Conservation (phyloP, 257 asterid species). For the Nyctanthes arbortristis region DNA sequence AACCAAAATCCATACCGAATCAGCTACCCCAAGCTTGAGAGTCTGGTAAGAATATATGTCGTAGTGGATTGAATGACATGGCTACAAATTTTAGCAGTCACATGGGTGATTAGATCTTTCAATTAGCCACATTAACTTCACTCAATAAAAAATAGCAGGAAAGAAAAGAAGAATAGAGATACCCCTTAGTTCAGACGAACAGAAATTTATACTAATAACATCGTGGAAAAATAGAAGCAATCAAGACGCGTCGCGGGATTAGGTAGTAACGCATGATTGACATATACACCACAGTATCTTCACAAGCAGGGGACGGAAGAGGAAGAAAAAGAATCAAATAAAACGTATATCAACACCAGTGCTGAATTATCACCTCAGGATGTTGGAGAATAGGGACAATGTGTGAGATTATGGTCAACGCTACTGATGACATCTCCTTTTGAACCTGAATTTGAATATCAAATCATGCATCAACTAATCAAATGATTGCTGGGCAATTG, state of each 20-base stretch:
- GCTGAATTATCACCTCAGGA: conserved; percentile 67
- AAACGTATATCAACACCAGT: conserved; percentile 12
- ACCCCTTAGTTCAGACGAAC: not conserved
- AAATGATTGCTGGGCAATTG: not conserved
- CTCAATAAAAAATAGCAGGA: not conserved
- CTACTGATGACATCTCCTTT: conserved; percentile 83
- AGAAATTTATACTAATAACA: not conserved
- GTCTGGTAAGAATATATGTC: not conserved
- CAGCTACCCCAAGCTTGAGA: conserved; percentile 1
- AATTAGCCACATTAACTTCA: not conserved
- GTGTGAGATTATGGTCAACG: conserved; percentile 71
- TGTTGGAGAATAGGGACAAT: conserved; percentile 84
- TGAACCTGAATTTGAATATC: conserved; percentile 58
- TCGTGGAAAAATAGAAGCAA: not conserved
- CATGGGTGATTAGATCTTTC: not conserved
- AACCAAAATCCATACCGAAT: not conserved
- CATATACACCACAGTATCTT: not conserved
- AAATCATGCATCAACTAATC: conserved; percentile 9
- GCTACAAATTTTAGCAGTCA: conserved; percentile 3
- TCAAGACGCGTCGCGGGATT: not conserved
- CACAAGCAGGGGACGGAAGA: too few species aligned
- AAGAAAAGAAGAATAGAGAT: not conserved
- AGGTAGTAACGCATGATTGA: not conserved
- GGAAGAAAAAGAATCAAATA: not conserved
- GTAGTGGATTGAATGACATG: not conserved